Evolutionary conservation across 108 stramenopile genomes (phyloP), one percentile per base, ranked within the genome.

Genomic region (Thalassiosira profunda): DNA sequence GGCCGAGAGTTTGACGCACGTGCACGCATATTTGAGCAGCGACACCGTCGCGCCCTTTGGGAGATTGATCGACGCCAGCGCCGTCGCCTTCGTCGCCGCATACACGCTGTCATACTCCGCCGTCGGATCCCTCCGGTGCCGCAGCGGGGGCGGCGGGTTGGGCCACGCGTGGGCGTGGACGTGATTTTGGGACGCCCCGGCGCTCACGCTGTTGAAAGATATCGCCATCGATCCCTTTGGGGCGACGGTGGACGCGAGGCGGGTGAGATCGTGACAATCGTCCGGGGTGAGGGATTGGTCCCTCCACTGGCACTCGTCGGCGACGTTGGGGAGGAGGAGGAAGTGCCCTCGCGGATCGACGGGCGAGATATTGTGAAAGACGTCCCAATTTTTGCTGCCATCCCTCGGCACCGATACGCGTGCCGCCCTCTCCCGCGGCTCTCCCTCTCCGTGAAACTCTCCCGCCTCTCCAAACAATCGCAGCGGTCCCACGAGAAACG

Each of bases 181-280:
- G 44, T 87, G 86, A 74, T 87, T 87, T 63, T 87, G 86, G 21
- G 52, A 63, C 17, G 86, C 86, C 28, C 77, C 86, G 2, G 80
- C 86, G 24, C 86, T 78, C n/a, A 87, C 83, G 24, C 60, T 59
- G 56, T 87, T 87, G 58, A 76, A 84, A 28, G 80, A 65, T 21
- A 86, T 2, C 25, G 79, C 55, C 14, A 83, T 5, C 5, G 70
- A 69, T 59, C 85, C 85, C 10, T 31, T 36, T 1, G 86, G 80
- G 23, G 53, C 23, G 18, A 84, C 76, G 3, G 86, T 72, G n/a
- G 60, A 67, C 24, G 83, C 54, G 20, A 87, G 24, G 8, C 48
- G 60, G 8, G 78, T 72, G 47, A 87, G 23, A 47, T 87, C 77
- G 28, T 60, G 18, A 54, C 79, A 83, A 54, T 87, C 86, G 10